phyloP scores from a whole-genome alignment of 257 asterid genomes.

The Salvia hispanica region DNA sequence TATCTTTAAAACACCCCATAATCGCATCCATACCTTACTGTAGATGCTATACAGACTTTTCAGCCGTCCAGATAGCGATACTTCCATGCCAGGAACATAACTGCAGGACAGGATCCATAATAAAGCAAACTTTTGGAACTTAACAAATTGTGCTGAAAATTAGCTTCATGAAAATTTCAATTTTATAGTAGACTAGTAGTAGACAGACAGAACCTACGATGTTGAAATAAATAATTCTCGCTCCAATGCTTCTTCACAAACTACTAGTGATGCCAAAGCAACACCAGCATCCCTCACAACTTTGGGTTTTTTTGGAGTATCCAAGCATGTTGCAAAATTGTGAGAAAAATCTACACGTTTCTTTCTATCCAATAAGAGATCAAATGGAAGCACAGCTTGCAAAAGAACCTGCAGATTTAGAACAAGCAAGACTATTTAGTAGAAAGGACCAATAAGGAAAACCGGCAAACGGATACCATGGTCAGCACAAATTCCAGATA shows the following conservation, averaged over 20 bases:
- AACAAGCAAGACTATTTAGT: slow-evolving; percentile 18
- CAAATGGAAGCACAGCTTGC: slow-evolving; percentile 97
- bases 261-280: slow-evolving; percentile 87
- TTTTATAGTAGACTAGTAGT: background rate
- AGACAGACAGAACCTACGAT: slow-evolving; percentile 63
- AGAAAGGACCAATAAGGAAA: slow-evolving; percentile 19
- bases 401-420: slow-evolving; percentile 69
- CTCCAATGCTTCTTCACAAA: slow-evolving; percentile 96
- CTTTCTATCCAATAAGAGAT: slow-evolving; percentile 71
- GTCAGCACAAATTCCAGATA: slow-evolving; percentile 18
- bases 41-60: slow-evolving; percentile 93
- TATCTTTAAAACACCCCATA: slow-evolving; percentile 5
- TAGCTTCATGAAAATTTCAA: slow-evolving; percentile 14
- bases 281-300: slow-evolving; percentile 89
- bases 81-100: slow-evolving; percentile 98
- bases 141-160: slow-evolving; percentile 12
- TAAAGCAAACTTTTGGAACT: slow-evolving; percentile 15
- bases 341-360: slow-evolving; percentile 62
- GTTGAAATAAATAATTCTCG: slow-evolving; percentile 86
- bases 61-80: slow-evolving; percentile 81
- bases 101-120: slow-evolving; percentile 50
- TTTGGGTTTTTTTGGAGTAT: slow-evolving; percentile 54
- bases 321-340: slow-evolving; percentile 55
- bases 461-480: slow-evolving; percentile 25
- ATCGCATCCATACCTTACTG: slow-evolving; percentile 63